phyloP scores from a whole-genome alignment of 169 alveolate species.

The Eimeria acervulina region DNA sequence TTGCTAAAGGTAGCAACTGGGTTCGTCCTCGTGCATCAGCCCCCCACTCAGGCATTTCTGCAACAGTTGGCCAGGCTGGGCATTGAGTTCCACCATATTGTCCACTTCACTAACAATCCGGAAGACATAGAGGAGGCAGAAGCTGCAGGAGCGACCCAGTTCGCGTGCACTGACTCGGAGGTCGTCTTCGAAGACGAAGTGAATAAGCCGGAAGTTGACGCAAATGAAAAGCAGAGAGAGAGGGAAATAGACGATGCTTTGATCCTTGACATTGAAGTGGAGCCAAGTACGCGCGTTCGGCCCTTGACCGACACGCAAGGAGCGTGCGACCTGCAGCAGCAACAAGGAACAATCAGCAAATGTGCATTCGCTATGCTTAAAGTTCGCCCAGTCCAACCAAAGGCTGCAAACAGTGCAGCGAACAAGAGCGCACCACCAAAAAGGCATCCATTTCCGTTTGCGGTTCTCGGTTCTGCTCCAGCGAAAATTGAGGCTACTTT shows the following conservation, averaged over 20 bases:
- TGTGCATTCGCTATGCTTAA: background rate
- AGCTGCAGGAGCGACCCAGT: slow-evolving; percentile 70
- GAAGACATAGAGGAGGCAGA: slow-evolving; percentile 67
- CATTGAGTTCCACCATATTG: slow-evolving; percentile 31
- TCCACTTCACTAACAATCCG: slow-evolving; percentile 68
- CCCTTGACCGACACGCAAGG: background rate
- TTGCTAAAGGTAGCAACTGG: slow-evolving; percentile 56
- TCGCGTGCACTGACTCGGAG: slow-evolving; percentile 42
- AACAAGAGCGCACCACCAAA: background rate
- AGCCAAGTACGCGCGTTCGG: slow-evolving; percentile 35
- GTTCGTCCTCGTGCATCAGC: slow-evolving; percentile 54
- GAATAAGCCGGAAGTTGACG: slow-evolving; percentile 35
- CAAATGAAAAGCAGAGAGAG: slow-evolving; percentile 29
- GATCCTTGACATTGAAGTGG: slow-evolving; percentile 33
- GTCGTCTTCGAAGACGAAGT: slow-evolving; percentile 34
- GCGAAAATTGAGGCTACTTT: slow-evolving; percentile 62
- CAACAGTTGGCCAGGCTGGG: slow-evolving; percentile 61
- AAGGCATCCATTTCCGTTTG: background rate
- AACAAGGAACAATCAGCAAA: background rate
- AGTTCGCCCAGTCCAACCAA: background rate
- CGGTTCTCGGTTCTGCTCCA: background rate
- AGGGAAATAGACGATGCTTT: slow-evolving; percentile 40
- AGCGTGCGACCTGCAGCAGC: background rate
- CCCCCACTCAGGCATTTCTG: slow-evolving; percentile 59
- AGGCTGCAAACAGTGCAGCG: background rate